Base-by-base conservation (phyloP, 352 stramenopile species). In the Pythium phragmiticola region DNA sequence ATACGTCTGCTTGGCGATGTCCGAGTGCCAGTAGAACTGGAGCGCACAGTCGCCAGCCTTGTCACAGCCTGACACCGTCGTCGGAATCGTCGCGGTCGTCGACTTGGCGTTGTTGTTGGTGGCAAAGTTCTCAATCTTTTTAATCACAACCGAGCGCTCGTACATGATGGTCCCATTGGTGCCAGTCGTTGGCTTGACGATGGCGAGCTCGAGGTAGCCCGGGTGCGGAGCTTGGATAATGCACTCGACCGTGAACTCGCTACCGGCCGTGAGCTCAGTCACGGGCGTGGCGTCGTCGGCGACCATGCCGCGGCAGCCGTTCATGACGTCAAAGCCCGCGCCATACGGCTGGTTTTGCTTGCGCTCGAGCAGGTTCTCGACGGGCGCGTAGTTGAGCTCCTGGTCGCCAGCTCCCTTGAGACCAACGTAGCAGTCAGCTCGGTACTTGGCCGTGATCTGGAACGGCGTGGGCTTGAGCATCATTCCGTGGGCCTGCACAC, bases 11-110 rank as follows among this genome's bases (percentile, higher is more conserved):
- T 73, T 79, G 0, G 78, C 78, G 41, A 83, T 54, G 34, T 82
- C 77, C 45, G 77, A 86, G 66, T 88, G 69, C 77, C 77, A 88
- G 56, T 79, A 85, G 56, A 88, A 82, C 56, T 87, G 79, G 48
- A 88, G 60, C 8, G 72, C 79, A 21, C 79, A 88, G 47, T 78
- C 65, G 1, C 79, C 77, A 0, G 69, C 49, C 21, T 70, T 71
- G 9, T 62, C 67, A 26, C 80, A 89, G 12, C 75, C 77, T 2
- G 62, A 74, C n/a, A 89, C 58, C 6, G 50, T 79, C 4, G 72
- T 47, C 3, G 80, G 77, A 23, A 89, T 79, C 48, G 63, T 83
- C 3, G 59, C 71, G 14, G 48, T 76, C 8, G 58, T 61, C 12
- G 61, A 70, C 14, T 53, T 59, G 16, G 72, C 70, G 17, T 73